Percentiles rank a stretch among this genome's conserved stretches.
Conservation (phyloP, 805 yeast species). For the Metschnikowia lochheadii region DNA sequence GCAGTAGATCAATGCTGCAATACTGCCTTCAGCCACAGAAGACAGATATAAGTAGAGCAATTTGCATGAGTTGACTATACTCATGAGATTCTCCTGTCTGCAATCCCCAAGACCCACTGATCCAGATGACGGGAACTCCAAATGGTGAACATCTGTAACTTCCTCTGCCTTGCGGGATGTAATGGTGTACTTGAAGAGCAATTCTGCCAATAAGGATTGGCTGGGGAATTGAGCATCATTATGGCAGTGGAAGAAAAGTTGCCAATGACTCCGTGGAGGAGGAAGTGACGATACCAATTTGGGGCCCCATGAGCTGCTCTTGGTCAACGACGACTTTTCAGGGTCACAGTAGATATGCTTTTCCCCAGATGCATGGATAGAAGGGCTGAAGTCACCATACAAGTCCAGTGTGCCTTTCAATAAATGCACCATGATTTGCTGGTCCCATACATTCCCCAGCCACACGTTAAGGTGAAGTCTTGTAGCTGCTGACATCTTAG, state of each 20-base stretch:
- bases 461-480: slow-evolving; percentile 54
- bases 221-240: slow-evolving; percentile 56
- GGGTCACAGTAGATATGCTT: slow-evolving; percentile 14
- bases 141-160: slow-evolving; percentile 19
- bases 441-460: slow-evolving; percentile 82
- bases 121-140: slow-evolving; percentile 84
- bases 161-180: slow-evolving; percentile 22
- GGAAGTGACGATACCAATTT: slow-evolving; percentile 21
- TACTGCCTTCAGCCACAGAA: slow-evolving; percentile 24
- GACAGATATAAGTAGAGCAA: slow-evolving; percentile 45
- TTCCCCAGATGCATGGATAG: slow-evolving; percentile 1
- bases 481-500: slow-evolving; percentile 79
- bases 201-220: slow-evolving; percentile 31
- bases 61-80: slow-evolving; percentile 68
- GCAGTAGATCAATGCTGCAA: slow-evolving; percentile 63
- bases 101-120: slow-evolving; percentile 73
- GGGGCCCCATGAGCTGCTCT: not conserved
- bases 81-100: slow-evolving; percentile 54
- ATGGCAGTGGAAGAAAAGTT: slow-evolving; percentile 52
- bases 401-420: slow-evolving; percentile 7
- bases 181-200: slow-evolving; percentile 31
- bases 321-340: slow-evolving; percentile 11
- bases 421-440: slow-evolving; percentile 36
- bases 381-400: slow-evolving; percentile 7
- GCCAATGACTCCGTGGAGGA: slow-evolving; percentile 54